Base-by-base conservation (phyloP, 306 rosid species). In the Acacia confusa region DNA sequence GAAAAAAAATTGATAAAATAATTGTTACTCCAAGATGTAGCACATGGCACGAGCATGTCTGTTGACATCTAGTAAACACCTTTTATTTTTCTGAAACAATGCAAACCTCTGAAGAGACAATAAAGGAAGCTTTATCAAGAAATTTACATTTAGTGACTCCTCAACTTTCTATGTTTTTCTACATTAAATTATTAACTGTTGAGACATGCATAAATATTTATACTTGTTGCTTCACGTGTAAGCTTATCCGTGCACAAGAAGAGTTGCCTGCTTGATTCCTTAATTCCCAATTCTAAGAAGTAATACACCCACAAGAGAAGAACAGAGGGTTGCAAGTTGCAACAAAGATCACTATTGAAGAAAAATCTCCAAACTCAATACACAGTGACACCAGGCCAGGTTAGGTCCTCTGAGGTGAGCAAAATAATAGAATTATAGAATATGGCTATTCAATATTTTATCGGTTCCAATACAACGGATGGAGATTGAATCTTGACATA, bases 401-500 rank as follows among this genome's bases (percentile, higher is more conserved):
- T 17, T 32, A 36, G 9, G 8, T 16, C 44, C 22, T 9, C 3
- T 15, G 5, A 15, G 24, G 71, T 65, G 44, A 9, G 22, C 71
- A 13, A 32, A 14, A 65, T 38, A 2, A 9, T 17, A 67, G 2
- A 34, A 20, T 19, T 14, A 17, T 22, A 36, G 9, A 41, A 44
- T 61, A 61, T 68, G 69, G 13, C 22, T 38, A 34, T 58, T 13
- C 50, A 2, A 45, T 13, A 45, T 22, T 28, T 67, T 75, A 60
- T 47, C 41, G 13, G 43, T 28, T 30, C 10, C 24, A 65, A 16
- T 32, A 32, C 17, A 32, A 65, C 17, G 24, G 5, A 41, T 25
- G 71, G 45, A 77, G 25, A 27, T 44, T 48, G 79, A 57, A 71
- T 64, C 16, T 67, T 76, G n/a, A 47, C 83, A 78, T 86, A 96